Base-by-base conservation (phyloP, 345 rosid genomes). In the Ceriops tagal region DNA sequence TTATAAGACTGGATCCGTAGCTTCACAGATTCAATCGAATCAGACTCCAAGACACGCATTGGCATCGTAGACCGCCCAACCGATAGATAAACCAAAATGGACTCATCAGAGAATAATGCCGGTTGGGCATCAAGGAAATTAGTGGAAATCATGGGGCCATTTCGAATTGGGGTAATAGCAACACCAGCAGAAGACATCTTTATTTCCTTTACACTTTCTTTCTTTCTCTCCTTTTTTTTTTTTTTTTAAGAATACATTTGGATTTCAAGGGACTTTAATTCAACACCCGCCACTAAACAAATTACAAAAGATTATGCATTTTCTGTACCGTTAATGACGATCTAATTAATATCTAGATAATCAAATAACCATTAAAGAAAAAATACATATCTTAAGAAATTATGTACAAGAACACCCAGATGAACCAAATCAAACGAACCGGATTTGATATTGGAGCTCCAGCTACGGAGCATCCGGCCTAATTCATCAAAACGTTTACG, bases 21-120 rank as follows among this genome's bases (percentile, higher is more conserved):
- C 82, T 91, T 91, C 62, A 91, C 88, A 16, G 97, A 84, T 57
- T 83, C 86, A 11, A 88, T 88, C 0, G 97, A 74, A 24, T 91
- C 95, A 1, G 89, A 81, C 75, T 73, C 89, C 53, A 83, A 73
- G 28, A 91, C 84, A 20, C 80, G 83, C 85, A 88, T 69, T 0
- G 97, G 92, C 0, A 82, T 77, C 59, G 58, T 67, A 0, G 81
- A 75, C 7, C 87, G 85, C 16, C 84, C 28, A 20, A 82, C 62
- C 0, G 73, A 58, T 3, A 91, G 58, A 49, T 78, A 84, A 16
- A 91, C 47, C 68, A 81, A 58, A 5, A 91, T 91, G 47, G 87
- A 81, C n/a, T 90, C 93, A 46, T 76, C 82, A 2, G 61, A 64
- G 30, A 70, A 46, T 0, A 66, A 73, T 58, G 68, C 64, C 13